phyloP scores from a whole-genome alignment of 106 monocot genomes.

The Acanthochlamys bracteata region DNA sequence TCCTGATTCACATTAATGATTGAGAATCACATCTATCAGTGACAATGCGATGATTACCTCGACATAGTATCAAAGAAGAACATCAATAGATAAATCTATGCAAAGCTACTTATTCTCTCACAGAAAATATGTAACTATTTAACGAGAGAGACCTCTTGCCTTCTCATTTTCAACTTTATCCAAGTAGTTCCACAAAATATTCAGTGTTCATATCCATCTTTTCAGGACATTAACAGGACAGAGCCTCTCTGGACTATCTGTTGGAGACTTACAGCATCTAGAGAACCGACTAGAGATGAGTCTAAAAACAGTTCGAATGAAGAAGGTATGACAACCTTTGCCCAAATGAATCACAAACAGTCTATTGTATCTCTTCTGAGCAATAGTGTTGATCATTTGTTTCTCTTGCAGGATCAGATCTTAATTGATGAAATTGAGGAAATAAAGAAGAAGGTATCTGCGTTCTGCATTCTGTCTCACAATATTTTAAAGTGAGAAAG shows the following conservation, averaged over 20 bases:
- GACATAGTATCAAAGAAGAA: too few relatives aligned
- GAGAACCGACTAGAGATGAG: conserved; percentile 16
- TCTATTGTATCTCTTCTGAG: neutral
- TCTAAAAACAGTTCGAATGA: conserved; percentile 10
- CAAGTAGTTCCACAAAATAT: neutral
- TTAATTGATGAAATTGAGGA: conserved; percentile 41
- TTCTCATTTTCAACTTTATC: neutral
- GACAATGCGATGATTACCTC: too few relatives aligned
- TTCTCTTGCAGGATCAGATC: conserved; percentile 24
- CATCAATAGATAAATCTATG: too few relatives aligned
- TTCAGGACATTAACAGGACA: conserved; percentile 3
- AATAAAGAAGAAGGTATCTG: conserved; percentile 26
- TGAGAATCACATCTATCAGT: neutral
- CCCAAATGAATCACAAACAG: neutral
- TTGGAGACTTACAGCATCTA: conserved; percentile 11
- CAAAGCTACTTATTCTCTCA: neutral
- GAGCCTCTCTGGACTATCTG: conserved; percentile 1
- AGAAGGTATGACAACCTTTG: conserved; percentile 9
- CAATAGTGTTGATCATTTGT: neutral
- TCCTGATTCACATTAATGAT: neutral
- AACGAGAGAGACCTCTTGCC: too few relatives aligned
- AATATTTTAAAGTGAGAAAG: neutral
- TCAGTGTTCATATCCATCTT: neutral
- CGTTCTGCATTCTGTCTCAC: too few relatives aligned
- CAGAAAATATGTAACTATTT: too few relatives aligned